Evolutionary conservation across 208 protist species (phyloP).

Genomic region (Porcisia deanei): DNA sequence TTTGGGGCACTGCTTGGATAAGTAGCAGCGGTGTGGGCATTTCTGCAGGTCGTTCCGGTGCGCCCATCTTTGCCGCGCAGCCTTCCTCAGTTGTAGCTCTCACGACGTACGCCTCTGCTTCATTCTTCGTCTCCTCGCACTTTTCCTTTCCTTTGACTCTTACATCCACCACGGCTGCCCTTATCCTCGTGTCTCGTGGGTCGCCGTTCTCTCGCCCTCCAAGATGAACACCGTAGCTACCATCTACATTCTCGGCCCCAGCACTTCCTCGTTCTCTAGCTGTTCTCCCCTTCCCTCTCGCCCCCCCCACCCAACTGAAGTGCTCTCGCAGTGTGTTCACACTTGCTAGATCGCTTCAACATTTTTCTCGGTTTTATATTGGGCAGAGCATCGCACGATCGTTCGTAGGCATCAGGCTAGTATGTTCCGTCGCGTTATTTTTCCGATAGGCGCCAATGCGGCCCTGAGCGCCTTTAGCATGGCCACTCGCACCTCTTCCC

Average conservation of each 20-base stretch:
- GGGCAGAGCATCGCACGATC: background rate
- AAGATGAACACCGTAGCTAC: background rate
- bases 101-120: background rate
- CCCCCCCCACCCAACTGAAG: background rate
- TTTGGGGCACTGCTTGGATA: no score
- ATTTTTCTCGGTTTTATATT: background rate
- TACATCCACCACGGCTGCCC: background rate
- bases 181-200: background rate
- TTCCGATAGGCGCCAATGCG: constrained; percentile 33
- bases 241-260: background rate
- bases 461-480: constrained; percentile 26
- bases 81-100: background rate
- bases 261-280: no score
- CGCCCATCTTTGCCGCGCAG: background rate
- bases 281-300: background rate
- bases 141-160: background rate
- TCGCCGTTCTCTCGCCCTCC: background rate
- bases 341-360: background rate
- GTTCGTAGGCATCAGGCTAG: background rate
- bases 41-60: background rate
- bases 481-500: constrained; percentile 48
- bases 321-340: background rate
- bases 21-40: background rate
- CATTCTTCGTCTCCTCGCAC: background rate
- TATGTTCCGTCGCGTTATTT: constrained; percentile 60